phyloP scores from a whole-genome alignment of 768 basidiomycete genomes.

The Lentinula guzmanii region DNA sequence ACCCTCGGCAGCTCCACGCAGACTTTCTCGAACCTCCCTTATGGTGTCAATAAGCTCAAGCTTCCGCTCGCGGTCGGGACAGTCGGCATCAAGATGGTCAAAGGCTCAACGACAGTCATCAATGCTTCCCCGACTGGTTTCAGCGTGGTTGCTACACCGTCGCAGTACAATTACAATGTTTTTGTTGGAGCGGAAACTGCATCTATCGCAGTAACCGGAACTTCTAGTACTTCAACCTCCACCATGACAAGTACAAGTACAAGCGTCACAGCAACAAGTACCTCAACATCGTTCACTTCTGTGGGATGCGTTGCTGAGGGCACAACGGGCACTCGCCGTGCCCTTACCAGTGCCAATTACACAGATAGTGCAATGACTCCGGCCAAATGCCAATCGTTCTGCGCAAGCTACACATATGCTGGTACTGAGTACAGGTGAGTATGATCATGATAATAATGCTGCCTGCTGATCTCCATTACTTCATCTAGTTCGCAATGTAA shows the following conservation, averaged over 20 bases:
- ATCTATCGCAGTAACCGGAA: background rate
- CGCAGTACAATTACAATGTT: slow-evolving; percentile 57
- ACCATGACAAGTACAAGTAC: slow-evolving; percentile 10
- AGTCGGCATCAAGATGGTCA: slow-evolving; percentile 14
- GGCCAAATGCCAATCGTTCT: slow-evolving; percentile 22
- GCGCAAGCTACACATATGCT: slow-evolving; percentile 22
- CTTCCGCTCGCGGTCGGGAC: slow-evolving; percentile 35
- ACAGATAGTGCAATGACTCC: slow-evolving; percentile 24
- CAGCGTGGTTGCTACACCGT: slow-evolving; percentile 22
- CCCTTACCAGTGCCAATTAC: slow-evolving; percentile 22
- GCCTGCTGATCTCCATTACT: background rate
- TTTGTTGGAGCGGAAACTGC: slow-evolving; percentile 39
- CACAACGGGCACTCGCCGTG: slow-evolving; percentile 19
- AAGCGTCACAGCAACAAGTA: no score
- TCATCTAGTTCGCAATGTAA: background rate
- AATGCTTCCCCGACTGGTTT: slow-evolving; percentile 42
- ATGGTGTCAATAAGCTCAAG: slow-evolving; percentile 60
- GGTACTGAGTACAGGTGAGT: slow-evolving; percentile 21
- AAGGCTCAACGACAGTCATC: slow-evolving; percentile 44
- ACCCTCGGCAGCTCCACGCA: slow-evolving; percentile 32
- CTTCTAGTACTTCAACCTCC: background rate
- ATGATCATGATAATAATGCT: no score
- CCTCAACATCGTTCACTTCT: background rate
- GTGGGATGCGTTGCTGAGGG: slow-evolving; percentile 27
- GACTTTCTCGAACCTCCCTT: slow-evolving; percentile 32